Percentiles rank a stretch among this genome's conserved stretches.
These are phyloP conservation scores for Didymella keratinophila DNA, from an alignment of 2,329 filamentous ascomycete species.

Conservation along the genomic window DNA sequence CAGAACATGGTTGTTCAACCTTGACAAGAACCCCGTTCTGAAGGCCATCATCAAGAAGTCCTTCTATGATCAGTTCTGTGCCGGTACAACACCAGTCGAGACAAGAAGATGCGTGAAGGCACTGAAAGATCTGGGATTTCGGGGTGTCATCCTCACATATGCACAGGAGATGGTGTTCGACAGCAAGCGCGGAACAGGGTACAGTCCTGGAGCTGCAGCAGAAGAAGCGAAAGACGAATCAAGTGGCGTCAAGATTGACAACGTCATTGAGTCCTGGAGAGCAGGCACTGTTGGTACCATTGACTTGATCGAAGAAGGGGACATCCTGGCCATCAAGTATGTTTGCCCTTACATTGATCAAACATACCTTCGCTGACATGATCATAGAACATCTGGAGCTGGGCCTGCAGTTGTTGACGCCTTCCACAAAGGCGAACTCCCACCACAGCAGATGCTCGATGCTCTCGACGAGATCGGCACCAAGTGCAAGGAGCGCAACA, in stretches of 20 bases:
- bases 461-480: conserved; percentile 54
- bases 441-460: conserved; percentile 54
- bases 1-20: conserved; percentile 56
- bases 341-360: background rate
- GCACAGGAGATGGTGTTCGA: conserved; percentile 70
- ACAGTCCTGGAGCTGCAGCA: conserved; percentile 23
- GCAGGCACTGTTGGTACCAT: conserved; percentile 39
- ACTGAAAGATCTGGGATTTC: conserved; percentile 76
- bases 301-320: conserved; percentile 41
- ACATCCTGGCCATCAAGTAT: conserved; percentile 46
- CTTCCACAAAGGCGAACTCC: conserved; percentile 46
- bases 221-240: conserved; percentile 19
- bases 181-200: conserved; percentile 38
- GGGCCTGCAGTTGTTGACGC: conserved; percentile 52
- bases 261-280: conserved; percentile 50
- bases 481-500: conserved; percentile 50
- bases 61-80: conserved; percentile 91
- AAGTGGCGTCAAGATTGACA: conserved; percentile 21
- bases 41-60: conserved; percentile 76
- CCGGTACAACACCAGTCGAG: conserved; percentile 75
- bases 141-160: conserved; percentile 84
- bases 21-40: conserved; percentile 78
- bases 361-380: conserved; percentile 20
- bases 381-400: conserved; percentile 54
- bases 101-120: conserved; percentile 69